Conservation (phyloP, 2,329 filamentous ascomycete genomes). For the Fusarium sp. region DNA sequence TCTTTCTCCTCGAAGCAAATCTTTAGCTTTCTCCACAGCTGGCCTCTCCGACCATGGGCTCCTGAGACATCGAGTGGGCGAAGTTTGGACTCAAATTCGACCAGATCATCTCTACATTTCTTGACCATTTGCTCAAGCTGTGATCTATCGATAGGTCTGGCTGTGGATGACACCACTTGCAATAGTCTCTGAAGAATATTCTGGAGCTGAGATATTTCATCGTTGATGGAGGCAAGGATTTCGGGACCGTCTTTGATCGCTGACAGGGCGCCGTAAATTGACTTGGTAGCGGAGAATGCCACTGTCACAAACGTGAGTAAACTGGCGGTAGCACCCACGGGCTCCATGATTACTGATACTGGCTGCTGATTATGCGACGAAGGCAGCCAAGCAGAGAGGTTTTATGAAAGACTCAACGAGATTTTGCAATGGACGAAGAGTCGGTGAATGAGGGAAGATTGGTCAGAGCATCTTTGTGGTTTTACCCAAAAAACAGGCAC, state of each 20-base stretch:
- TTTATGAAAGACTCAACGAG: no score
- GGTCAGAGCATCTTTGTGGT: neutral
- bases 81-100: neutral
- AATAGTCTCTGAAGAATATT: neutral
- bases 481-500: neutral
- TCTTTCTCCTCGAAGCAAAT: neutral
- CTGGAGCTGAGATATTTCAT: neutral
- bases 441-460: neutral
- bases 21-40: neutral
- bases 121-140: neutral
- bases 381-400: neutral
- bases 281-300: neutral
- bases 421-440: neutral
- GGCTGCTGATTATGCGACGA: neutral
- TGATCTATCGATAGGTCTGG: neutral
- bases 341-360: neutral
- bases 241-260: neutral
- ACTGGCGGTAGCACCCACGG: neutral
- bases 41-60: neutral
- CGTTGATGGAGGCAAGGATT: accelerated
- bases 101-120: neutral
- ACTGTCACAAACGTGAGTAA: neutral
- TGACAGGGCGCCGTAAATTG: neutral
- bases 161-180: neutral
- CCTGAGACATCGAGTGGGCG: no score